Evolutionary conservation across 2,329 filamentous ascomycete genomes (phyloP).

Genomic region (Cordyceps fumosorosea): DNA sequence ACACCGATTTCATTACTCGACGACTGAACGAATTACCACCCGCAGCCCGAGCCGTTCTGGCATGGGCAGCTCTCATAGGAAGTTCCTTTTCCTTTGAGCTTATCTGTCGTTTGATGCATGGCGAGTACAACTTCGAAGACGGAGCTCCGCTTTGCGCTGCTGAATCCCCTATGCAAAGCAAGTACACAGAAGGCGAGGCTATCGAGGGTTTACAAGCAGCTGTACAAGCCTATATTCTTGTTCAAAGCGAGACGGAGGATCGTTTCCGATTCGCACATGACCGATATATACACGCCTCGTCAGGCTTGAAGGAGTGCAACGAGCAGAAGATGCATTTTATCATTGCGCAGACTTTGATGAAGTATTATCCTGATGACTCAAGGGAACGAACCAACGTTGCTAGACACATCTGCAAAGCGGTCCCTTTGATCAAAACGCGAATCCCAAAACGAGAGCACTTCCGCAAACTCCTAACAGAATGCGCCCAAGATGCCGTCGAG

Average conservation of each 20-base stretch:
- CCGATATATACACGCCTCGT: slow-evolving; percentile 71
- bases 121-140: slow-evolving; percentile 59
- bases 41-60: slow-evolving; percentile 69
- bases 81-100: slow-evolving; percentile 78
- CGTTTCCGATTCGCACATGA: slow-evolving; percentile 85
- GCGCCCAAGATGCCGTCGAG: slow-evolving; percentile 71
- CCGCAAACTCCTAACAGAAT: slow-evolving; percentile 69
- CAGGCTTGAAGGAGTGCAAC: slow-evolving; percentile 62
- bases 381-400: slow-evolving; percentile 66
- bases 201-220: slow-evolving; percentile 76
- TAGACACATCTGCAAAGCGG: slow-evolving; percentile 72
- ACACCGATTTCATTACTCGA: slow-evolving; percentile 74
- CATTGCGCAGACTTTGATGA: slow-evolving; percentile 74
- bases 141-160: slow-evolving; percentile 34
- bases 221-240: slow-evolving; percentile 72
- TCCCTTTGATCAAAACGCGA: slow-evolving; percentile 64
- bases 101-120: slow-evolving; percentile 68
- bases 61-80: slow-evolving; percentile 81
- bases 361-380: slow-evolving; percentile 57
- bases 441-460: slow-evolving; percentile 58
- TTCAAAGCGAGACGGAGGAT: slow-evolving; percentile 78
- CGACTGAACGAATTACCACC: slow-evolving; percentile 69
- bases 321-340: slow-evolving; percentile 82
- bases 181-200: slow-evolving; percentile 58
- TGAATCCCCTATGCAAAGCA: slow-evolving; percentile 16